Conservation (phyloP, 129 eudicot genomes). For the Tagetes erecta region DNA sequence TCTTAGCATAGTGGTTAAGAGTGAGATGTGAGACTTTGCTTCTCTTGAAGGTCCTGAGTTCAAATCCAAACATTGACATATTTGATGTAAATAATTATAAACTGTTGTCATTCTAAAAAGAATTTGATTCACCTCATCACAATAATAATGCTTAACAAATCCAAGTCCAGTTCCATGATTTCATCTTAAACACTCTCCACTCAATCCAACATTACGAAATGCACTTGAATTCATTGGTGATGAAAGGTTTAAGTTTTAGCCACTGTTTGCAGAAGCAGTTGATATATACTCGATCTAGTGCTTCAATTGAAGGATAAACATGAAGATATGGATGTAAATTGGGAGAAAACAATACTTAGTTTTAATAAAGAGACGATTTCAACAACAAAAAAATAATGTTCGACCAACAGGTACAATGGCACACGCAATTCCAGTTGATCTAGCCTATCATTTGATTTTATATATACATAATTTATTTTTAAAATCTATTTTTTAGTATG, state of each 20-base stretch:
- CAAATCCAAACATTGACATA: too few relatives aligned
- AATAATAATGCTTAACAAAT: not conserved
- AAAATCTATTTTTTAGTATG: too few relatives aligned
- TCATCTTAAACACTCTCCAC: conserved; percentile 21
- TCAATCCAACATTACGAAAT: conserved; percentile 29
- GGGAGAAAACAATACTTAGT: conserved; percentile 38
- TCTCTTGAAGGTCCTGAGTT: too few relatives aligned
- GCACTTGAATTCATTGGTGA: conserved; percentile 23
- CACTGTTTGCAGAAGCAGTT: conserved; percentile 26
- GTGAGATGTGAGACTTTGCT: too few relatives aligned
- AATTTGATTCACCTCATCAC: conserved; percentile 21
- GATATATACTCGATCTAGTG: conserved; percentile 13
- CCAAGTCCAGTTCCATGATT: not conserved
- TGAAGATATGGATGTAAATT: conserved; percentile 36
- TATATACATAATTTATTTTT: too few relatives aligned
- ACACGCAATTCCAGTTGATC: too few relatives aligned
- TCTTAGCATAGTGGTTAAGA: too few relatives aligned
- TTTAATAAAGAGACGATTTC: conserved; percentile 25
- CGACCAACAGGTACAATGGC: too few relatives aligned
- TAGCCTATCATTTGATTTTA: too few relatives aligned
- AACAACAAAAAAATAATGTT: too few relatives aligned
- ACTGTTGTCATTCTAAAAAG: too few relatives aligned
- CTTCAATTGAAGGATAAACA: conserved; percentile 31
- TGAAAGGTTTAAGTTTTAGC: conserved; percentile 29
- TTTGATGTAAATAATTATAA: too few relatives aligned